These are phyloP conservation scores for Malus sylvestris DNA, from an alignment of 306 rosid genomes.

Conservation along the genomic window DNA sequence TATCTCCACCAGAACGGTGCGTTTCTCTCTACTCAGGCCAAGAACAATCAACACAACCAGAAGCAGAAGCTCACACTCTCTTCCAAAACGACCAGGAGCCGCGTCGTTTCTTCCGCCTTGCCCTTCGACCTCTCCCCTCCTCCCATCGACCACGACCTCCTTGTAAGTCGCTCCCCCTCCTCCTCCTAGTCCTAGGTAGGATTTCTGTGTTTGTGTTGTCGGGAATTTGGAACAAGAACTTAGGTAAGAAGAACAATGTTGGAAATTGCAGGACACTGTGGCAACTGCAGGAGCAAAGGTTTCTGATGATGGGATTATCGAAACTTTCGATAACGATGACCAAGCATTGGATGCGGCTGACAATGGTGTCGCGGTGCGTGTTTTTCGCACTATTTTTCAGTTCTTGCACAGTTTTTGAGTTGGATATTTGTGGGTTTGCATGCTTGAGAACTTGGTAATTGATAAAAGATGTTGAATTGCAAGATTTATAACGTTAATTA, in stretches of 20 bases:
- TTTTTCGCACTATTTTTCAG: neutral
- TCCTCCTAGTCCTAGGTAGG: too few species aligned
- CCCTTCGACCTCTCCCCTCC: slow-evolving; percentile 83
- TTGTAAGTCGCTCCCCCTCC: slow-evolving; percentile 28
- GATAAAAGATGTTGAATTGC: neutral
- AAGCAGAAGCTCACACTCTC: neutral
- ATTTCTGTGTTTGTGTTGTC: neutral
- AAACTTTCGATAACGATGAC: slow-evolving; percentile 71
- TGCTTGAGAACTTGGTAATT: neutral
- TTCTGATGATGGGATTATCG: slow-evolving; percentile 56
- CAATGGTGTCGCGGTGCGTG: slow-evolving; percentile 59
- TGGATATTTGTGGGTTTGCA: neutral
- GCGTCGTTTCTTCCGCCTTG: slow-evolving; percentile 19
- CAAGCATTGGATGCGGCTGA: slow-evolving; percentile 62
- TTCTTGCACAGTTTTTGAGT: neutral
- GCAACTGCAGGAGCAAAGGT: slow-evolving; percentile 47
- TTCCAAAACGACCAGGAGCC: neutral
- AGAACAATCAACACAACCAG: neutral
- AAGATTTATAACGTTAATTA: neutral
- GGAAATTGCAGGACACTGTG: slow-evolving; percentile 48
- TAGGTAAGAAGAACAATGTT: neutral
- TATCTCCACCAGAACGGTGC: slow-evolving; percentile 12
- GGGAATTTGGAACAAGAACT: neutral
- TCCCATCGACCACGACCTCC: slow-evolving; percentile 79
- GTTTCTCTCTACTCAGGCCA: slow-evolving; percentile 1